Conservation (phyloP, 202 grass and related monocot species). For the Tripidium arundinaceum region DNA sequence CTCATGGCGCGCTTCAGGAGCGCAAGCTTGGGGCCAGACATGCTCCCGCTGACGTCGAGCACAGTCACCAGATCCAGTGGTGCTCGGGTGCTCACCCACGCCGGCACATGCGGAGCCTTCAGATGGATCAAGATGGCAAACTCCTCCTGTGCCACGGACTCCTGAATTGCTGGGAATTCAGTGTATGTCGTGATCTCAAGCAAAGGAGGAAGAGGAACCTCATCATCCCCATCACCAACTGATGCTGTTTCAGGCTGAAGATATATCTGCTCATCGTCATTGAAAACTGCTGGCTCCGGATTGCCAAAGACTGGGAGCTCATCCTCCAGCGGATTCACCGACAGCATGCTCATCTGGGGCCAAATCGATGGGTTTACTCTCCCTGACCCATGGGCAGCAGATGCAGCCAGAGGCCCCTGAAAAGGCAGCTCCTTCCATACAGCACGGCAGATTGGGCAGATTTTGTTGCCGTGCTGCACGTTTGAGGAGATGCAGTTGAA, state of each 20-base stretch:
- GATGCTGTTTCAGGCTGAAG: constrained; percentile 13
- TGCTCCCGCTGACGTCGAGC: constrained; percentile 75
- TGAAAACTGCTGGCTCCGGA: constrained; percentile 29
- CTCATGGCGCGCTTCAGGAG: constrained; percentile 64
- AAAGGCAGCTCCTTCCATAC: constrained; percentile 65
- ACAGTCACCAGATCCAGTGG: constrained; percentile 59
- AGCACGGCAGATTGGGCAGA: constrained; percentile 70
- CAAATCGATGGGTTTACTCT: constrained; percentile 34
- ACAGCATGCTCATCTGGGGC: constrained; percentile 10
- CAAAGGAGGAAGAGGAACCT: background rate
- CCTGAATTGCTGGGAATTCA: constrained; percentile 37
- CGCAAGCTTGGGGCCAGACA: constrained; percentile 60
- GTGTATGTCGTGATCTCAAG: constrained; percentile 45
- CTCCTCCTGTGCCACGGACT: constrained; percentile 27
- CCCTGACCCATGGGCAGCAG: constrained; percentile 25
- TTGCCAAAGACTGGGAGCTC: constrained; percentile 14
- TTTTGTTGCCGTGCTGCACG: constrained; percentile 60
- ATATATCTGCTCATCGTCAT: constrained; percentile 58
- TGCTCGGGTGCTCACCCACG: constrained; percentile 17
- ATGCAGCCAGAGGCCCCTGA: constrained; percentile 23
- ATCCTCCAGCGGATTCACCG: constrained; percentile 5
- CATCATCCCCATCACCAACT: background rate
- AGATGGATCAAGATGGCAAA: constrained; percentile 67
- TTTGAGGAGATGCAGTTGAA: constrained; percentile 73
- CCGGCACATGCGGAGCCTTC: constrained; percentile 33